Percentiles rank a stretch among this genome's conserved stretches.
Evolutionary conservation across 257 asterid species (phyloP).

Genomic region (Solanum rostratum): DNA sequence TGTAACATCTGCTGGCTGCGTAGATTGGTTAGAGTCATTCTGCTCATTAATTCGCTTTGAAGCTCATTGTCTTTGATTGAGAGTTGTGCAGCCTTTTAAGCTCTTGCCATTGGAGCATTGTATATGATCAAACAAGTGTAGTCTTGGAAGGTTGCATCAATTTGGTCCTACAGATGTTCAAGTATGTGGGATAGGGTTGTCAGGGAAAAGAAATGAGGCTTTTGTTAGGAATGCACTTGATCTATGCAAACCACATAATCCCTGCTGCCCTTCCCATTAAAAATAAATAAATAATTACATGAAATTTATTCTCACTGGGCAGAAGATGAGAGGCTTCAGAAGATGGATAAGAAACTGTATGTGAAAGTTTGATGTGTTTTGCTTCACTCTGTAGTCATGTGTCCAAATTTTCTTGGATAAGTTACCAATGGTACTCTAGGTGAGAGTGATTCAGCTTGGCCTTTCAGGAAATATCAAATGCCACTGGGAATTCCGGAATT

Average conservation of each 20-base stretch:
- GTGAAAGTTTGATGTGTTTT: background rate
- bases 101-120: background rate
- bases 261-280: background rate
- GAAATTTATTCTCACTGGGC: background rate
- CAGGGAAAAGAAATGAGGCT: background rate
- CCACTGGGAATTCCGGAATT: background rate
- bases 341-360: background rate
- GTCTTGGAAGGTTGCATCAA: background rate
- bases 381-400: background rate
- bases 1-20: background rate
- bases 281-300: background rate
- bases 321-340: background rate
- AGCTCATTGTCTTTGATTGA: background rate
- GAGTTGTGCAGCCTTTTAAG: background rate
- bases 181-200: background rate
- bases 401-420: background rate
- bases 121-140: background rate
- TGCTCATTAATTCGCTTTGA: background rate
- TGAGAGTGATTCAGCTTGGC: background rate
- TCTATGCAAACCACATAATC: background rate
- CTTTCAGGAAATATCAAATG: background rate
- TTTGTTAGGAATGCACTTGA: background rate
- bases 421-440: background rate
- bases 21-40: background rate
- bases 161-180: background rate